Conservation (phyloP, 75 land plant genomes). For the Pinus taeda region DNA sequence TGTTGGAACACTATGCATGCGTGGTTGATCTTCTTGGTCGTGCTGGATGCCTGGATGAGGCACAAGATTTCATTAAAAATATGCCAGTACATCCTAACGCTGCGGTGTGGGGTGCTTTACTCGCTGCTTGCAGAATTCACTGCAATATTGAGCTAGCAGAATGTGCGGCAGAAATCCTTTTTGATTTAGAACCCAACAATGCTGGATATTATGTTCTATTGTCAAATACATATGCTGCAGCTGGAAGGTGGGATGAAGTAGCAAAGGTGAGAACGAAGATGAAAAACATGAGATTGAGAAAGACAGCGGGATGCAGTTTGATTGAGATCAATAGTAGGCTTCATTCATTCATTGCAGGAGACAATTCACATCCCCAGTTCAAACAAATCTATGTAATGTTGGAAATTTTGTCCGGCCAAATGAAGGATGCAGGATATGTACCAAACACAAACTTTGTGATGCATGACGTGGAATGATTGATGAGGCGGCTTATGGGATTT, state of each 20-base stretch:
- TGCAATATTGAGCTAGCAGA: constrained; percentile 47
- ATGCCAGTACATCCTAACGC: constrained; percentile 58
- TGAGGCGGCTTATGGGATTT: too few species aligned
- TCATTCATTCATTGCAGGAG: too few species aligned
- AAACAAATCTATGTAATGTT: too few species aligned
- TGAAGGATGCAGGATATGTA: too few species aligned
- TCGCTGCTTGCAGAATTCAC: constrained; percentile 45
- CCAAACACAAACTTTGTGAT: too few species aligned
- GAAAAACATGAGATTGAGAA: background rate
- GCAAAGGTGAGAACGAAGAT: background rate
- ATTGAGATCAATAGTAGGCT: background rate
- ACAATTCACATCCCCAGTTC: too few species aligned
- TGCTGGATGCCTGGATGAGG: constrained; percentile 45
- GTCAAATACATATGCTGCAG: constrained; percentile 10
- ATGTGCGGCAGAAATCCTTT: constrained; percentile 27
- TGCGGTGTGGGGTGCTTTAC: constrained; percentile 59
- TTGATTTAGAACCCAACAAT: constrained; percentile 13
- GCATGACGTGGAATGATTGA: too few species aligned
- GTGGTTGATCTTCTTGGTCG: constrained; percentile 65
- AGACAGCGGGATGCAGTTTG: background rate
- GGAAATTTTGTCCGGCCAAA: too few species aligned
- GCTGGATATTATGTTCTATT: constrained; percentile 1
- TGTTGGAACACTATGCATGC: constrained; percentile 58
- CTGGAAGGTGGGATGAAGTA: constrained; percentile 4
- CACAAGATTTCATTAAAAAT: constrained; percentile 19